These are phyloP conservation scores for Claviceps sp. DNA, from an alignment of 2,329 filamentous ascomycete genomes.

Conservation along the genomic window DNA sequence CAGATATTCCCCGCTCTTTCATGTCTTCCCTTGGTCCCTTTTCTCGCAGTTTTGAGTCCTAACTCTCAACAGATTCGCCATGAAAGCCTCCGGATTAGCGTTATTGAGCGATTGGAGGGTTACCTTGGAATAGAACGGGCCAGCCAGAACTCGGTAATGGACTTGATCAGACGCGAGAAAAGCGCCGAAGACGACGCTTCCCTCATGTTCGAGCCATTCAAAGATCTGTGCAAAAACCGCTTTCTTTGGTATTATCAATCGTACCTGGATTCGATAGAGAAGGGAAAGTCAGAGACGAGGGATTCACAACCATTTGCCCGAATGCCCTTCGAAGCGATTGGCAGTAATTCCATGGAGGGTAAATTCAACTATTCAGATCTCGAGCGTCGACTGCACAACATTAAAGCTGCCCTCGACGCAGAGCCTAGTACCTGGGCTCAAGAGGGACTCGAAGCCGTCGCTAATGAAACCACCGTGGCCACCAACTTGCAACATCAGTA, in stretches of 20 bases:
- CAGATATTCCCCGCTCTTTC: not conserved
- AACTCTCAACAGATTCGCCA: constrained; percentile 59
- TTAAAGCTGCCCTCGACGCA: constrained; percentile 57
- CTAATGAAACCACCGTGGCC: constrained; percentile 60
- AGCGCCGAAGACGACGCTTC: constrained; percentile 40
- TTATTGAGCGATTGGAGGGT: constrained; percentile 74
- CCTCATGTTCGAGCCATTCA: constrained; percentile 69
- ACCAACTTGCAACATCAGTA: constrained; percentile 75
- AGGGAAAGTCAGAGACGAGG: constrained; percentile 49
- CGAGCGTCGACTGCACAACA: constrained; percentile 50
- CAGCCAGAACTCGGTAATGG: constrained; percentile 8
- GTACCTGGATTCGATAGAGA: constrained; percentile 59
- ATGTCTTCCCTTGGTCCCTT: not conserved
- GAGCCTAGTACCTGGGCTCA: constrained; percentile 61
- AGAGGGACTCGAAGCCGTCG: constrained; percentile 50
- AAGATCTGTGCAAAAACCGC: constrained; percentile 76
- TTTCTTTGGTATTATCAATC: constrained; percentile 95
- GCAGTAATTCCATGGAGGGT: constrained; percentile 73
- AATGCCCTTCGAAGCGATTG: constrained; percentile 70
- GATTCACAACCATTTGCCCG: constrained; percentile 53
- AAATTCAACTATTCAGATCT: constrained; percentile 70
- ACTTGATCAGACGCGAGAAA: constrained; percentile 19
- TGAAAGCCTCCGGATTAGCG: constrained; percentile 73
- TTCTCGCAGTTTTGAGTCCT: not conserved
- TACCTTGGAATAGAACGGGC: constrained; percentile 53